A percentile compares a stretch with the other conserved stretches of the same genome.
Evolutionary conservation across 257 asterid species (phyloP).

Genomic region (Solanum bulbocastanum): DNA sequence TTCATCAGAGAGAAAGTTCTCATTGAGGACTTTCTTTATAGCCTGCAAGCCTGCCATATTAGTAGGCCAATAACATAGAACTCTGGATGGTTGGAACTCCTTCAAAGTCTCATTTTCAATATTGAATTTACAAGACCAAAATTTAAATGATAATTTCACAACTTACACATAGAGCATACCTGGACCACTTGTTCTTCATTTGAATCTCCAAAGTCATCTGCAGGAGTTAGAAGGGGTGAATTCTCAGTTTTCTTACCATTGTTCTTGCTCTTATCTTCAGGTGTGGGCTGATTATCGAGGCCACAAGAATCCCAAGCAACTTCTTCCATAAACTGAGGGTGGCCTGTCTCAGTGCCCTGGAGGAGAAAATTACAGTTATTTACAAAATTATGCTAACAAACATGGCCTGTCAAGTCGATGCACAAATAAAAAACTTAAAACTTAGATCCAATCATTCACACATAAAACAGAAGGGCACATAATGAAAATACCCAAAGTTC

Average conservation of each 20-base stretch:
- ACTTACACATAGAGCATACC: slow-evolving; percentile 26
- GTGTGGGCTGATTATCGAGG: slow-evolving; percentile 14
- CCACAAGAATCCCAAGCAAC: slow-evolving; percentile 8
- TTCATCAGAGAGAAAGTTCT: slow-evolving; percentile 47
- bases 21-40: slow-evolving; percentile 66
- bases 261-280: slow-evolving; percentile 9
- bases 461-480: background rate
- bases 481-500: background rate
- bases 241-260: slow-evolving; percentile 29
- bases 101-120: background rate
- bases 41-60: slow-evolving; percentile 37
- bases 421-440: background rate
- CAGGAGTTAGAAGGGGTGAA: slow-evolving; percentile 17
- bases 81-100: background rate
- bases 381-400: background rate
- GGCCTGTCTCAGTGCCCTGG: slow-evolving; percentile 32
- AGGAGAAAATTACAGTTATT: background rate
- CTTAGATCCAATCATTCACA: background rate
- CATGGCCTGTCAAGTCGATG: background rate
- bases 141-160: background rate
- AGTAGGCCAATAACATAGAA: background rate
- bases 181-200: slow-evolving; percentile 43
- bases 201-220: slow-evolving; percentile 26
- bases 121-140: background rate
- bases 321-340: slow-evolving; percentile 16